These are phyloP conservation scores for Rusavskia elegans DNA, from an alignment of 495 filamentous ascomycete genomes.

Conservation along the genomic window DNA sequence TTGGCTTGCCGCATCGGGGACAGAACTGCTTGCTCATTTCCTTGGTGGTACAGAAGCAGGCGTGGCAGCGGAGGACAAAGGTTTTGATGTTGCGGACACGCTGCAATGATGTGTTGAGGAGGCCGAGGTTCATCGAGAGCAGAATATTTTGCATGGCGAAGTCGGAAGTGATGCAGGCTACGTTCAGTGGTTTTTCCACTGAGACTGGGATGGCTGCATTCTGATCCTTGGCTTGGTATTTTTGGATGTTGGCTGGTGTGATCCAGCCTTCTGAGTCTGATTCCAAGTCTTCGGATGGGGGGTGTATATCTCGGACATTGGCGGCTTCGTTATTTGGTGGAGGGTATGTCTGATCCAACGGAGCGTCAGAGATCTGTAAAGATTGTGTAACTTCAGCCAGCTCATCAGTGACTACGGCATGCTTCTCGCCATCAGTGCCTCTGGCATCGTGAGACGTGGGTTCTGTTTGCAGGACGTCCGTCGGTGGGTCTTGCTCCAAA, in stretches of 20 bases:
- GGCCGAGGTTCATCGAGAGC: slow-evolving; percentile 84
- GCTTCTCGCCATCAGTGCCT: background rate
- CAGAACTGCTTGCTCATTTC: slow-evolving; percentile 89
- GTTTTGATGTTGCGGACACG: slow-evolving; percentile 68
- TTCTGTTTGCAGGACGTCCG: background rate
- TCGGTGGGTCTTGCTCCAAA: too few species aligned
- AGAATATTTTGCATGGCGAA: slow-evolving; percentile 95
- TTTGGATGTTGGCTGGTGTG: slow-evolving; percentile 80
- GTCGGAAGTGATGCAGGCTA: slow-evolving; percentile 80
- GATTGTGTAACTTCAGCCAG: background rate
- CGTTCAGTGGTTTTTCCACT: slow-evolving; percentile 51
- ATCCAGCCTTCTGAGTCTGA: slow-evolving; percentile 77
- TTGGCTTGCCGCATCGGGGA: slow-evolving; percentile 72
- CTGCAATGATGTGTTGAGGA: slow-evolving; percentile 57
- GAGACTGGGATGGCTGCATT: slow-evolving; percentile 28
- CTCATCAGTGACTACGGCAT: background rate
- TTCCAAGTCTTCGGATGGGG: slow-evolving; percentile 22
- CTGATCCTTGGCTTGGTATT: slow-evolving; percentile 55
- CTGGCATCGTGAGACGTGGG: too few species aligned
- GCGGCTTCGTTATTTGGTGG: background rate
- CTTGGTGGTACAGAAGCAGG: slow-evolving; percentile 74
- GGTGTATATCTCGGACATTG: slow-evolving; percentile 1
- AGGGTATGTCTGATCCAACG: background rate
- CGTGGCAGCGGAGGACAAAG: slow-evolving; percentile 85
- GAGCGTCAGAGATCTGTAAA: background rate